These are phyloP conservation scores for Nakazawaea wyomingensis DNA, from an alignment of 805 yeast genomes.

Conservation along the genomic window DNA sequence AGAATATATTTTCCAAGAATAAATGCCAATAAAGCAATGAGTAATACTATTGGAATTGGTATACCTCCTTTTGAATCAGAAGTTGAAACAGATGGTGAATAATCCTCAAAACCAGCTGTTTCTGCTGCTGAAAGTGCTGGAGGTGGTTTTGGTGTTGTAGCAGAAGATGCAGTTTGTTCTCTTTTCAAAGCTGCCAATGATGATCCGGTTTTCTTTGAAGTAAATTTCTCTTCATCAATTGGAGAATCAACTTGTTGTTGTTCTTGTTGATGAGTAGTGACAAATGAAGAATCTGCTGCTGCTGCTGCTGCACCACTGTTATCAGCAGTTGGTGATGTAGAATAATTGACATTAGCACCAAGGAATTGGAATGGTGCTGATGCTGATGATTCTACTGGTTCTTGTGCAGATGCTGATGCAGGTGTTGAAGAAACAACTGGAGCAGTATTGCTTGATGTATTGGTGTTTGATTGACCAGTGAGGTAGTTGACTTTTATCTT, in stretches of 20 bases:
- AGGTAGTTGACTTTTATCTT: constrained; percentile 15
- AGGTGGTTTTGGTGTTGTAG: background rate
- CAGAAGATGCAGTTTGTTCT: background rate
- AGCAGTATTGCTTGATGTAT: too few species aligned
- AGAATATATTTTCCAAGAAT: constrained; percentile 11
- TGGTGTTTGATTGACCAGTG: too few species aligned
- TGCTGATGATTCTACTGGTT: background rate
- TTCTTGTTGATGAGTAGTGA: constrained; percentile 4
- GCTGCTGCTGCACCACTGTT: background rate
- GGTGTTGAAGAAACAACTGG: background rate
- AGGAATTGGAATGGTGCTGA: background rate
- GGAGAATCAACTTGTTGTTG: constrained; percentile 2
- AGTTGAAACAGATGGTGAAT: background rate
- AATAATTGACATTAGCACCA: background rate
- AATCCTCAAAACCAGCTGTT: background rate
- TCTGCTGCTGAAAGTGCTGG: background rate
- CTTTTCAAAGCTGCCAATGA: background rate
- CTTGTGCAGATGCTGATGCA: constrained; percentile 1
- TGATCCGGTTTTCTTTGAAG: background rate
- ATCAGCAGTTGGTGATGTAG: background rate
- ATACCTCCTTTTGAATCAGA: constrained; percentile 12
- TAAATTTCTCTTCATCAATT: background rate
- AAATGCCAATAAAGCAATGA: constrained; percentile 10
- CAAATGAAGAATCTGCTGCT: constrained; percentile 1
- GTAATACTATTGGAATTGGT: constrained; percentile 11